A percentile compares a stretch with the other conserved stretches of the same genome.
Evolutionary conservation across 306 rosid genomes (phyloP).

Genomic region (Lathyrus aphaca): DNA sequence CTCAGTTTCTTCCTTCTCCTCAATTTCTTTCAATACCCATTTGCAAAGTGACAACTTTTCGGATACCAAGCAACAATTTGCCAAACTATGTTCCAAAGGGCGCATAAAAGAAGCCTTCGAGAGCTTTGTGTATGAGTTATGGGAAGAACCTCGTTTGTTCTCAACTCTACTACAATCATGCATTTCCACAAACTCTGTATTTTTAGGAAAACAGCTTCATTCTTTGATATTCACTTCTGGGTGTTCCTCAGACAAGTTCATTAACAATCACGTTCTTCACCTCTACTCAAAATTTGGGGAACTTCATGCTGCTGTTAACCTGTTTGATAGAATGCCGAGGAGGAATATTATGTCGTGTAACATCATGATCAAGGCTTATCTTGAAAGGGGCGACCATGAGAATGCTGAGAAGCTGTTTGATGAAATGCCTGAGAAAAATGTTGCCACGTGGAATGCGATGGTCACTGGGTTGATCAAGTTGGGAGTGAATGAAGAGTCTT

Average conservation of each 20-base stretch:
- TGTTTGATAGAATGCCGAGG: constrained; percentile 60
- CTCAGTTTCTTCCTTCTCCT: constrained; percentile 43
- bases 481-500: constrained; percentile 64
- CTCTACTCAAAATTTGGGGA: constrained; percentile 78
- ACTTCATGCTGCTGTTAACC: constrained; percentile 44
- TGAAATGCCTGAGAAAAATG: constrained; percentile 81
- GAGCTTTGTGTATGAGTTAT: constrained; percentile 53
- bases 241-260: constrained; percentile 66
- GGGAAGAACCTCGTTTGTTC: constrained; percentile 71
- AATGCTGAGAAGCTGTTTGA: constrained; percentile 68
- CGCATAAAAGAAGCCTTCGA: constrained; percentile 61
- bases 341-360: constrained; percentile 85
- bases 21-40: constrained; percentile 36
- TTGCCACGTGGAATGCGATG: constrained; percentile 90
- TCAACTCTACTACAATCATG: constrained; percentile 76
- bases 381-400: constrained; percentile 56
- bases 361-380: constrained; percentile 67
- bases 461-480: constrained; percentile 68
- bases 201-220: constrained; percentile 73
- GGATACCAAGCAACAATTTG: constrained; percentile 40
- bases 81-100: constrained; percentile 61
- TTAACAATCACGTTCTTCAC: constrained; percentile 76
- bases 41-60: constrained; percentile 33
- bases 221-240: constrained; percentile 76
- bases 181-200: constrained; percentile 52